Percentiles rank a stretch among this genome's conserved stretches.
Evolutionary conservation across 73 alveolate species (phyloP).

Genomic region (Symbiodinium pilosum): DNA sequence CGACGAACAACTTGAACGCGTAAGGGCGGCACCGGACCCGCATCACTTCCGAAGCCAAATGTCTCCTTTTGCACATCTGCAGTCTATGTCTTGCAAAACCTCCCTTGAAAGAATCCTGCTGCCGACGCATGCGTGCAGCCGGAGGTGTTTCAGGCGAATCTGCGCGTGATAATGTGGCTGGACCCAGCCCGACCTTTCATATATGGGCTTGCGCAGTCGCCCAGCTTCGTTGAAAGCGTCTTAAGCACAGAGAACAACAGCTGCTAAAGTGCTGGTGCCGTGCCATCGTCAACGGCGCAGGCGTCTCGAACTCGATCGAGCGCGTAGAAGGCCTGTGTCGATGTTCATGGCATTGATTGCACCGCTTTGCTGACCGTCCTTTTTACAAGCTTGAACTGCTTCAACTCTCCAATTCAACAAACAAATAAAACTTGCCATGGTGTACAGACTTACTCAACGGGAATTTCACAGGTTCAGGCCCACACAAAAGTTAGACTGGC

Average conservation of each 20-base stretch:
- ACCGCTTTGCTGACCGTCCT: background rate
- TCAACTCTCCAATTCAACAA: background rate
- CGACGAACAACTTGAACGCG: too few relatives aligned
- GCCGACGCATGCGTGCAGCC: constrained; percentile 78
- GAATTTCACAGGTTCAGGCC: too few relatives aligned
- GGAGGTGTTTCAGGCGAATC: constrained; percentile 87
- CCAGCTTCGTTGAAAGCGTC: background rate
- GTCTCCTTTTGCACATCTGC: background rate
- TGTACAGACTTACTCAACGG: too few relatives aligned
- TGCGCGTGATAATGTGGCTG: constrained; percentile 68
- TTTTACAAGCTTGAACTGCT: background rate
- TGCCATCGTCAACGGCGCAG: background rate
- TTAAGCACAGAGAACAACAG: background rate
- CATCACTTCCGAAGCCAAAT: background rate
- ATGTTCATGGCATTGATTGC: too few relatives aligned
- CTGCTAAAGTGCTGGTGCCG: background rate
- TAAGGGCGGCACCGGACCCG: background rate
- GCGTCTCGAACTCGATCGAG: background rate
- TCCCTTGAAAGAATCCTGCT: background rate
- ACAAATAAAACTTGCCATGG: too few relatives aligned
- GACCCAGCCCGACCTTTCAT: constrained; percentile 67
- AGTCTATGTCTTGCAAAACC: too few relatives aligned
- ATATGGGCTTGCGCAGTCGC: background rate
- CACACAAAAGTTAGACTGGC: too few relatives aligned
- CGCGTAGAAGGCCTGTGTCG: background rate